Conservation (phyloP, 1,284 basidiomycete genomes). For the Takashimella tepidaria region DNA sequence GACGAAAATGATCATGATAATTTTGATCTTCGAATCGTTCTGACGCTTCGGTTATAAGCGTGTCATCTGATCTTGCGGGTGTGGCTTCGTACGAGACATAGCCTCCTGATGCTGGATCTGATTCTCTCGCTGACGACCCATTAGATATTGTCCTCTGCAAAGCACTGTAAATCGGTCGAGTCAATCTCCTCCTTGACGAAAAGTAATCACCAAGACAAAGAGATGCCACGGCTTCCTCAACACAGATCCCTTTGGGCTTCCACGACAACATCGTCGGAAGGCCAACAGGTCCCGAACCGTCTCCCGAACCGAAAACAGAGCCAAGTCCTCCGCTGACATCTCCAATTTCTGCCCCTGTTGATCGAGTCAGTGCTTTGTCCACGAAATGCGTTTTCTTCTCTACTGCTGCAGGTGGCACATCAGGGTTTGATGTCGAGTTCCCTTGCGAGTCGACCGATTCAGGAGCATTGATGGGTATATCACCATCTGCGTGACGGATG, state of each 20-base stretch:
- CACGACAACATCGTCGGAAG: slow-evolving; percentile 6
- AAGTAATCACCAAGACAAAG: slow-evolving; percentile 40
- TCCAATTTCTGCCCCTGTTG: background rate
- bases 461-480: slow-evolving; percentile 8
- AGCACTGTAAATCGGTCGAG: background rate
- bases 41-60: background rate
- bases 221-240: slow-evolving; percentile 37
- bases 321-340: background rate
- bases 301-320: background rate
- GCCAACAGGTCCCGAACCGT: background rate
- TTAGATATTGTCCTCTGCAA: background rate
- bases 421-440: slow-evolving; percentile 4
- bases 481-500: background rate
- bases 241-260: slow-evolving; percentile 30
- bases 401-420: background rate
- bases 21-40: background rate
- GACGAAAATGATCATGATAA: background rate
- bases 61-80: background rate
- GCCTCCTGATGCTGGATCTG: background rate
- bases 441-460: slow-evolving; percentile 14
- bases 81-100: slow-evolving; percentile 5
- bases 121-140: background rate
- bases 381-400: slow-evolving; percentile 2
- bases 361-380: background rate
- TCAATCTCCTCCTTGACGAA: slow-evolving; percentile 15